Percentiles rank a stretch among this genome's conserved stretches.
Evolutionary conservation across 2,329 filamentous ascomycete genomes (phyloP).

Genomic region (Endoconidiophora laricicola): DNA sequence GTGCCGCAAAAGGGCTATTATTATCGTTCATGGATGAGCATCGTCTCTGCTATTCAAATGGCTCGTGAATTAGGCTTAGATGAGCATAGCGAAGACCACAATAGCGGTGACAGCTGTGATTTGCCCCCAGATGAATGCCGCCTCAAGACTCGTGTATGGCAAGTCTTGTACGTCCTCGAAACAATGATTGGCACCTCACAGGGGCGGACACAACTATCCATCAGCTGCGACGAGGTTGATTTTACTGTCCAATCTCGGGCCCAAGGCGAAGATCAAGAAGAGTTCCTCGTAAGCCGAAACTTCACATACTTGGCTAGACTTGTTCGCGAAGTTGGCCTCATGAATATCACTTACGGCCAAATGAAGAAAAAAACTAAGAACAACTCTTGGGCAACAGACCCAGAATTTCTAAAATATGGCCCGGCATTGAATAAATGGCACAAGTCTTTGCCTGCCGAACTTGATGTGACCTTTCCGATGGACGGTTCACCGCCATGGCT

Average conservation of each 20-base stretch:
- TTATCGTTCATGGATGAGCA: constrained; percentile 92
- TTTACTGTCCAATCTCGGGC: constrained; percentile 47
- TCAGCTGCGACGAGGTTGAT: constrained; percentile 61
- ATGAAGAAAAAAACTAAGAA: constrained; percentile 59
- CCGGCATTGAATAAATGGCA: constrained; percentile 63
- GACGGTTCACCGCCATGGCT: constrained; percentile 74
- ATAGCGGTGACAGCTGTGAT: constrained; percentile 52
- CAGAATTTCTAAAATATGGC: constrained; percentile 65
- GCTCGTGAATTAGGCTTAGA: constrained; percentile 79
- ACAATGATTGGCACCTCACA: constrained; percentile 88
- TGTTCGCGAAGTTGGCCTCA: constrained; percentile 59
- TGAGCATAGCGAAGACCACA: constrained; percentile 69
- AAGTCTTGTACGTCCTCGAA: constrained; percentile 70
- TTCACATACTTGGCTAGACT: constrained; percentile 68
- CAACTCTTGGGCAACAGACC: constrained; percentile 57
- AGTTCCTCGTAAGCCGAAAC: constrained; percentile 64
- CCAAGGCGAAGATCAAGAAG: constrained; percentile 53
- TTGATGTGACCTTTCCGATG: constrained; percentile 59
- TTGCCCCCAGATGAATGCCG: constrained; percentile 58
- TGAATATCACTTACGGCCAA: constrained; percentile 58
- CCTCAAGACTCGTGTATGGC: constrained; percentile 78
- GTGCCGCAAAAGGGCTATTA: constrained; percentile 87
- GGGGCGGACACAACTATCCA: constrained; percentile 63
- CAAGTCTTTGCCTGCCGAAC: constrained; percentile 57
- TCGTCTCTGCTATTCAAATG: constrained; percentile 86